Evolutionary conservation across 2,329 filamentous ascomycete genomes (phyloP).

Genomic region (Mycosphaerelloides madeirae): DNA sequence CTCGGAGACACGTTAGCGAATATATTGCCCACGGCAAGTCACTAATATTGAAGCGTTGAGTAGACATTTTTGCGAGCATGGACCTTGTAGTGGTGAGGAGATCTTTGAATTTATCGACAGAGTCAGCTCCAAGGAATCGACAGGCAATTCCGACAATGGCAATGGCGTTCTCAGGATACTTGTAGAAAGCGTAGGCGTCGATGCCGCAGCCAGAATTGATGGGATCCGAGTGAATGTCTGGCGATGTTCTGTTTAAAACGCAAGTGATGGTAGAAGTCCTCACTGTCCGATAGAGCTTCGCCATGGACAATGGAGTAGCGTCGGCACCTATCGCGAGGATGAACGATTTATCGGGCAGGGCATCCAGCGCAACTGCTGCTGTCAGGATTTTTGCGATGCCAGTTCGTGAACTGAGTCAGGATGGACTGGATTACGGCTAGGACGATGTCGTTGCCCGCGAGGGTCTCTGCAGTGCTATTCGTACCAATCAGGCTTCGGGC

Average conservation of each 20-base stretch:
- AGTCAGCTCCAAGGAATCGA: slow-evolving; percentile 9
- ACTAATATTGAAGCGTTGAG: too few relatives aligned
- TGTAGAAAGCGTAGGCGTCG: background rate
- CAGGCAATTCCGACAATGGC: slow-evolving; percentile 17
- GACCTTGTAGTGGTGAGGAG: slow-evolving; percentile 7
- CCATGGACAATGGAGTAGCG: too few relatives aligned
- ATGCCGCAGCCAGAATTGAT: background rate
- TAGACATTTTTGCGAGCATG: too few relatives aligned
- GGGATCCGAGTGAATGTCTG: background rate
- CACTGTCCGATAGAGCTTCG: too few relatives aligned
- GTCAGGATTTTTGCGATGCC: background rate
- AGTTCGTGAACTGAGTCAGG: background rate
- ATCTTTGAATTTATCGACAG: slow-evolving; percentile 11
- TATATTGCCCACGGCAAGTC: too few relatives aligned
- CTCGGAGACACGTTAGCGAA: too few relatives aligned
- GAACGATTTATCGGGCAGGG: background rate
- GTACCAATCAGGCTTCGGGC: background rate
- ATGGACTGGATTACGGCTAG: too few relatives aligned
- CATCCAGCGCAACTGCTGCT: background rate
- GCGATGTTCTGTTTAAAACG: too few relatives aligned
- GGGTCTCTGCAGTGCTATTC: background rate
- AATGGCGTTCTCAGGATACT: slow-evolving; percentile 6
- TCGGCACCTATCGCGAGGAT: background rate
- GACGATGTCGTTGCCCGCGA: background rate
- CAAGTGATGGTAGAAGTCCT: too few relatives aligned